Base-by-base conservation (phyloP, 805 yeast genomes). In the Saccharomycopsis selenospora region DNA sequence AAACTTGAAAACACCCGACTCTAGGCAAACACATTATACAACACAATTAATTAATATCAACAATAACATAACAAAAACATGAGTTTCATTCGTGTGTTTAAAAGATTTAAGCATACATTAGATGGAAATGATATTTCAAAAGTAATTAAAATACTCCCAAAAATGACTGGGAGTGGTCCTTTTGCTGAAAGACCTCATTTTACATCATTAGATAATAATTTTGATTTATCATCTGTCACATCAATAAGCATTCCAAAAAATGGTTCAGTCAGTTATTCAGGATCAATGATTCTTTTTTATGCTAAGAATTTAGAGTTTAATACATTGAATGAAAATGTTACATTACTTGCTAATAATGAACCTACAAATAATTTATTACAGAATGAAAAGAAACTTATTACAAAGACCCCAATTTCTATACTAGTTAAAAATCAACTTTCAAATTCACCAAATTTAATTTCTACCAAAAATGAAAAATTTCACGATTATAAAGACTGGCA, bases 101-200 rank as follows among this genome's bases (percentile, higher is more conserved):
- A 10, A 33, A 33, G 38, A 33, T 33, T 33, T 33, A 33, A 33
- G 7, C 38, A 33, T 20, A 33, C 38, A 10, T 33, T 33, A 14
- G 46, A 29, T 18, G 13, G 36, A 28, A 30, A 44, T 13, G 42
- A 45, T 27, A 47, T 47, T 6, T 43, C 47, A 14, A 38, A 28
- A 2, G 13, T 43, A n/a, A 22, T 49, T 1, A 49, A 46, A 13
- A 38, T n/a, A 20, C 40, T 50, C 6, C 50, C 50, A 11, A 46
- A 40, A 40, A 30, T 43, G 8, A 50, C 53, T 10, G 53, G 53
- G n/a, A 50, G 46, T 40, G 53, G 53, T 2, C 53, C 50, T 17
- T 50, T 50, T 40, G 50, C 45, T 3, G 36, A 42, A 20, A 20
- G 25, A 6, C 24, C 40, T 13, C 40, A 17, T 18, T 44, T 44